These are phyloP conservation scores for Blastocystis sp. DNA, from an alignment of 352 stramenopile genomes.

Conservation along the genomic window DNA sequence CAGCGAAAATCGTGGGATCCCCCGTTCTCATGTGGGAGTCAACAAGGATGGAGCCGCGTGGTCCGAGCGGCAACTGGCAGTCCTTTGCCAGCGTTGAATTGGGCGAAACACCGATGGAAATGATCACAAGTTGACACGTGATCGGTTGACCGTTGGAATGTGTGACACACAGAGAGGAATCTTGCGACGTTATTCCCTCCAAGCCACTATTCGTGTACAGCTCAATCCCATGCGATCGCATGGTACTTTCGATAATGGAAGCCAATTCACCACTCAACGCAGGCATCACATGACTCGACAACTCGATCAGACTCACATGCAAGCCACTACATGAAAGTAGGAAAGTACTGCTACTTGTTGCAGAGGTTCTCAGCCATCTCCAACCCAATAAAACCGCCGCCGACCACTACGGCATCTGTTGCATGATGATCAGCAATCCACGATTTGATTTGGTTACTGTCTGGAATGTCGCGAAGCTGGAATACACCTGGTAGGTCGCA, in stretches of 20 bases:
- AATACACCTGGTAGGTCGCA: constrained; percentile 68
- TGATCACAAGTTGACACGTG: constrained; percentile 67
- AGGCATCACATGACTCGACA: constrained; percentile 67
- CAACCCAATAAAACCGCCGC: constrained; percentile 70
- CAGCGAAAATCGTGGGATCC: constrained; percentile 66
- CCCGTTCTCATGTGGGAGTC: constrained; percentile 68
- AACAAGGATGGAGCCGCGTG: constrained; percentile 66
- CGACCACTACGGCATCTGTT: constrained; percentile 68
- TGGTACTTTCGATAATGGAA: constrained; percentile 65
- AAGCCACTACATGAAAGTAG: constrained; percentile 60
- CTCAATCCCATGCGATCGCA: constrained; percentile 65
- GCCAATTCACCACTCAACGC: constrained; percentile 69
- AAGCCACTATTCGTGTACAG: constrained; percentile 66
- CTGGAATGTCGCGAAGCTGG: constrained; percentile 66
- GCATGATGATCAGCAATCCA: constrained; percentile 65
- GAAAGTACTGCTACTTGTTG: neutral
- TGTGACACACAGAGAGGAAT: constrained; percentile 62
- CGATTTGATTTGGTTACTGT: constrained; percentile 63
- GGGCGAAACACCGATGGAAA: constrained; percentile 68
- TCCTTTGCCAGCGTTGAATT: constrained; percentile 66
- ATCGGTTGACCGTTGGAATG: constrained; percentile 64
- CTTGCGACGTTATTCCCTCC: neutral
- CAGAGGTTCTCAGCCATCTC: constrained; percentile 71
- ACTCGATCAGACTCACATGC: constrained; percentile 69
- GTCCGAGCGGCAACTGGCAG: constrained; percentile 67